Evolutionary conservation across 805 yeast species (phyloP), one percentile per base, ranked within the genome.

Genomic region (Saccharomycopsis fermentans): DNA sequence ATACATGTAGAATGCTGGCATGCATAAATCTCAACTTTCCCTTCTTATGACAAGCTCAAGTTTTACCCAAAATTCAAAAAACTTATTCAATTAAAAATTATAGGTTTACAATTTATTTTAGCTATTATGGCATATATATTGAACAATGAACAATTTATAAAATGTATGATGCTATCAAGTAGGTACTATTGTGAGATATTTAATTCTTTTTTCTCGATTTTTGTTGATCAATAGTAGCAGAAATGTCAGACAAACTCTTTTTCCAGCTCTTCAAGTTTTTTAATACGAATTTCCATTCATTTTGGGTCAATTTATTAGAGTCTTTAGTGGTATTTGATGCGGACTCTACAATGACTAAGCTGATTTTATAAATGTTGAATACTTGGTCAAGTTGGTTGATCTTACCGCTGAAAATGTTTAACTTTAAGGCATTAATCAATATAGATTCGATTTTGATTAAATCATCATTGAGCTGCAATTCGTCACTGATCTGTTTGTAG

Each of bases 311-410:
- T 19, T 56, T 32, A 26, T 61, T 61, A 29, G 51, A 27, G 26
- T 47, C 57, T 9, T 32, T 29, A 6, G 17, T 43, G 19, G 32
- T 27, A 16, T 53, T 39, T 27, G 55, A 37, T n/a, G 39, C 29
- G 12, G 54, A 56, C 4, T 37, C 55, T 8, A 58, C 61, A 32
- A 59, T 52, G 29, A 61, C 52, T 55, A 61, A 61, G 43, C 58
- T 62, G 47, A 62, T 57, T 40, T 59, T 62, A 54, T 57, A 56
- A 54, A 62, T 59, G 50, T 48, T 32, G 54, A 62, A 62, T n/a
- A 59, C 37, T 51, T 62, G 62, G 27, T 62, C 60, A 26, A 59
- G 34, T 35, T 59, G 64, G 39, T 62, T 60, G 34, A 62, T 62
- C 54, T 62, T 62, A 40, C 64, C 64, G 4, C 43, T 27, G 32